Evolutionary conservation across 2,329 filamentous ascomycete genomes (phyloP).

Genomic region (Diaporthe helianthi): DNA sequence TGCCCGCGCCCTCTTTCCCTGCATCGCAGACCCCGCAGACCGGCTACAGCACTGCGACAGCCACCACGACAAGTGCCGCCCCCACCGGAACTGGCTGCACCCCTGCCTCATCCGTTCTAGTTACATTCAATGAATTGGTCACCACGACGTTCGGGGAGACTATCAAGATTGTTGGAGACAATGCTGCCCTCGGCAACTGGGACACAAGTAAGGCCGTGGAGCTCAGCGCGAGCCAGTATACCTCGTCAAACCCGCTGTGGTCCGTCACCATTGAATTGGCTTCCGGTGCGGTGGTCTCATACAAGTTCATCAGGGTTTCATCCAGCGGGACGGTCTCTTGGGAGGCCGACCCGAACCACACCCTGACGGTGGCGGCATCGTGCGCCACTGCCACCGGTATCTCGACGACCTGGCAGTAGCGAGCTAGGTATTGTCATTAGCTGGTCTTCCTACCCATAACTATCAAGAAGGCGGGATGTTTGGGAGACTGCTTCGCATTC

Average conservation of each 20-base stretch:
- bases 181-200: slow-evolving; percentile 68
- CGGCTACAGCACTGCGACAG: slow-evolving; percentile 39
- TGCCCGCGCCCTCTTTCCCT: slow-evolving; percentile 57
- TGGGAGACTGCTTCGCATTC: neutral
- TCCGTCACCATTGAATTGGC: slow-evolving; percentile 59
- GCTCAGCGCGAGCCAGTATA: slow-evolving; percentile 67
- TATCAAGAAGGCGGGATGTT: neutral
- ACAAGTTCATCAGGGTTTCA: slow-evolving; percentile 72
- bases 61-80: slow-evolving; percentile 37
- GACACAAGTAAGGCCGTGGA: slow-evolving; percentile 59
- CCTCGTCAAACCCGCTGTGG: slow-evolving; percentile 67
- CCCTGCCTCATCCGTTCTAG: slow-evolving; percentile 55
- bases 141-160: slow-evolving; percentile 67
- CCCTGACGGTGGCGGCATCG: slow-evolving; percentile 45
- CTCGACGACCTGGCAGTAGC: slow-evolving; percentile 45
- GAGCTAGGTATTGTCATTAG: neutral
- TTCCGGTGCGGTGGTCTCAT: slow-evolving; percentile 64
- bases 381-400: slow-evolving; percentile 42
- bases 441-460: neutral
- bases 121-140: slow-evolving; percentile 68
- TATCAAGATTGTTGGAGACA: slow-evolving; percentile 69
- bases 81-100: slow-evolving; percentile 47
- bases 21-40: slow-evolving; percentile 53
- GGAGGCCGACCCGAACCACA: slow-evolving; percentile 67
- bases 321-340: slow-evolving; percentile 63